These are phyloP conservation scores for Pleurotus pulmonarius DNA, from an alignment of 768 basidiomycete genomes.

Conservation along the genomic window DNA sequence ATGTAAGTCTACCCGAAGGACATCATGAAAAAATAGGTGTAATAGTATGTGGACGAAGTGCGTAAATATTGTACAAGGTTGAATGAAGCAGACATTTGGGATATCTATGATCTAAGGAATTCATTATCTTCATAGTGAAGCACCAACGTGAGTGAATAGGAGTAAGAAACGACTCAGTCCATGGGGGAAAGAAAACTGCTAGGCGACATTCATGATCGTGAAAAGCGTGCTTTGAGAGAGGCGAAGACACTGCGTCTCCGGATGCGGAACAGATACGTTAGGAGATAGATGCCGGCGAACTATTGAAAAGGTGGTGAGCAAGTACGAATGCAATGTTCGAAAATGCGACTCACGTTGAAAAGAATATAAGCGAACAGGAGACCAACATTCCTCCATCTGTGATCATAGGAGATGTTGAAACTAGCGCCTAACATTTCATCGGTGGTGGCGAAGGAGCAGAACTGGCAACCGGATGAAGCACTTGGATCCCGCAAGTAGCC, in stretches of 20 bases:
- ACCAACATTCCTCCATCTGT: conserved; percentile 50
- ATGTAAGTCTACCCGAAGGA: too few relatives aligned
- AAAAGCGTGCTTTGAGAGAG: conserved; percentile 13
- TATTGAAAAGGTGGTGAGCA: conserved; percentile 16
- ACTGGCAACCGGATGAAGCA: conserved; percentile 48
- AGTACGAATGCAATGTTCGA: neutral
- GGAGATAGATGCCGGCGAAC: conserved; percentile 40
- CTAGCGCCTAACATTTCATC: conserved; percentile 47
- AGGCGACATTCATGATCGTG: too few relatives aligned
- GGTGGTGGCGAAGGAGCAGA: conserved; percentile 51
- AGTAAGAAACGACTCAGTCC: neutral
- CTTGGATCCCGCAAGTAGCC: conserved; percentile 58
- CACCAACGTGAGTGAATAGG: neutral
- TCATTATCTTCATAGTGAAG: too few relatives aligned
- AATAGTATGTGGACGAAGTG: too few relatives aligned
- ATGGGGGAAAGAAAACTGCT: neutral
- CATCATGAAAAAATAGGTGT: too few relatives aligned
- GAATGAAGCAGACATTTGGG: too few relatives aligned
- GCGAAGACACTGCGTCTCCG: conserved; percentile 24
- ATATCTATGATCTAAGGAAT: too few relatives aligned
- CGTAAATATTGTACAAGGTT: too few relatives aligned
- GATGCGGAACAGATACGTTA: conserved; percentile 60
- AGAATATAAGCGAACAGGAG: conserved; percentile 44
- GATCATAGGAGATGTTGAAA: conserved; percentile 61
- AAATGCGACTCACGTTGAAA: conserved; percentile 36